Evolutionary conservation across 805 yeast species (phyloP).

Genomic region (Ogataea nakhonphanomensis): DNA sequence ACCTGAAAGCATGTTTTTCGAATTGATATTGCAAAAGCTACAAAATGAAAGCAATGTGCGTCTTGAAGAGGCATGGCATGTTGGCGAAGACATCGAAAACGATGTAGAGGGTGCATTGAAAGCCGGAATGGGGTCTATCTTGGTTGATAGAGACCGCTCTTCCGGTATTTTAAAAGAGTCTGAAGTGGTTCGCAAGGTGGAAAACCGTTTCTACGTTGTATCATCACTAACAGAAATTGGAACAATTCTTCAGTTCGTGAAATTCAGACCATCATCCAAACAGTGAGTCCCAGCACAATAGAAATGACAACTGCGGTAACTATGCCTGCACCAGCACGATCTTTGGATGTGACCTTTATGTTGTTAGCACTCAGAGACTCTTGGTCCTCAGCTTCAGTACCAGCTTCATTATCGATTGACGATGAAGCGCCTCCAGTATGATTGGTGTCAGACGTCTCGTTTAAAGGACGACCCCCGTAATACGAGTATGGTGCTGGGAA

Average conservation of each 20-base stretch:
- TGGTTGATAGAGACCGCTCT: conserved; percentile 22
- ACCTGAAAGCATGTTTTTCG: conserved; percentile 50
- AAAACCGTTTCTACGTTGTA: conserved; percentile 20
- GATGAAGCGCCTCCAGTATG: conserved; percentile 42
- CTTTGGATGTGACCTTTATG: conserved; percentile 54
- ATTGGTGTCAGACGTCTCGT: background rate
- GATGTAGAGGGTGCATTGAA: conserved; percentile 51
- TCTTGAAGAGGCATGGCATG: conserved; percentile 48
- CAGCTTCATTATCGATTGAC: conserved; percentile 36
- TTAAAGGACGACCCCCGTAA: conserved; percentile 14
- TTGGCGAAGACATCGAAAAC: conserved; percentile 59
- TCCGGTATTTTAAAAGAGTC: conserved; percentile 12
- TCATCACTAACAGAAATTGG: conserved; percentile 12
- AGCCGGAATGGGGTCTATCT: conserved; percentile 62
- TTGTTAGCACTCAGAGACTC: conserved; percentile 42
- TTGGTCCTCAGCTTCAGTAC: conserved; percentile 48
- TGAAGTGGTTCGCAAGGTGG: conserved; percentile 11
- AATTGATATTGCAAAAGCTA: conserved; percentile 32
- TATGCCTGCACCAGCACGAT: conserved; percentile 87
- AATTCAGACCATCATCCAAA: conserved; percentile 61
- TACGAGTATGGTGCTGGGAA: conserved; percentile 61
- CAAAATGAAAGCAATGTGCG: conserved; percentile 14
- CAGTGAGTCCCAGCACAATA: conserved; percentile 57
- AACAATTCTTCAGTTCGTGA: conserved; percentile 7
- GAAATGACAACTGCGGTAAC: conserved; percentile 73